Percentiles rank a stretch among this genome's conserved stretches.
Evolutionary conservation across 75 land plant genomes (phyloP).

Genomic region (Selaginella tamariscina): DNA sequence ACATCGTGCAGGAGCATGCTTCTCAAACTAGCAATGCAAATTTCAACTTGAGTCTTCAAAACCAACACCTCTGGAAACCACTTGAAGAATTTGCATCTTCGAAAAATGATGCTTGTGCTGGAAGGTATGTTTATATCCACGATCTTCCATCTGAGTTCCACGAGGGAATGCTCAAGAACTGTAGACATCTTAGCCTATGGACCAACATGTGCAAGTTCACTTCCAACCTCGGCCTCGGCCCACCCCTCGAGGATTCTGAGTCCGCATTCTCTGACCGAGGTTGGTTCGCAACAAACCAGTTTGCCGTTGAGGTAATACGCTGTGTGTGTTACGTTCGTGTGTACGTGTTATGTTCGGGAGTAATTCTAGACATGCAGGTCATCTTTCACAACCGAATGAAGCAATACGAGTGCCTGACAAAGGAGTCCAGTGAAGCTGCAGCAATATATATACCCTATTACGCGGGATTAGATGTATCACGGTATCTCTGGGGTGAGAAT

Average conservation of each 20-base stretch:
- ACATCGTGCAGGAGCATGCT: too few relatives aligned
- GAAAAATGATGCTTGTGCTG: conserved; percentile 68
- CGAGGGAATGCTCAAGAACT: conserved; percentile 60
- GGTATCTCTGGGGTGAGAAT: conserved; percentile 77
- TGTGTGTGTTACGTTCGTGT: too few relatives aligned
- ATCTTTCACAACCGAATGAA: conserved; percentile 87
- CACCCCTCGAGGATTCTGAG: conserved; percentile 55
- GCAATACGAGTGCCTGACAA: conserved; percentile 82
- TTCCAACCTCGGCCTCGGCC: conserved; percentile 76
- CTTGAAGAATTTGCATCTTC: conserved; percentile 31
- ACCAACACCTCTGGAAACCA: conserved; percentile 29
- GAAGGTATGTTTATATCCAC: conserved; percentile 79
- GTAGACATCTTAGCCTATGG: conserved; percentile 64
- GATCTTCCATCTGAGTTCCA: conserved; percentile 62
- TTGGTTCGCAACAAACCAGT: conserved; percentile 94
- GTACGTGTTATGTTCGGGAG: too few relatives aligned
- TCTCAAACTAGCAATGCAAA: too few relatives aligned
- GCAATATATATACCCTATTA: conserved; percentile 92
- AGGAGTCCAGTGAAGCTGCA: conserved; percentile 62
- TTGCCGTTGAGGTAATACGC: conserved; percentile 83
- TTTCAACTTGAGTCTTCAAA: conserved; percentile 9
- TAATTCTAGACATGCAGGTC: too few relatives aligned
- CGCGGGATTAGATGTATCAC: conserved; percentile 79
- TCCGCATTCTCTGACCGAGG: conserved; percentile 63
- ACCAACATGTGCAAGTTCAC: conserved; percentile 86